Evolutionary conservation across 2,329 filamentous ascomycete species (phyloP).

Genomic region (Xylariaceae sp.): DNA sequence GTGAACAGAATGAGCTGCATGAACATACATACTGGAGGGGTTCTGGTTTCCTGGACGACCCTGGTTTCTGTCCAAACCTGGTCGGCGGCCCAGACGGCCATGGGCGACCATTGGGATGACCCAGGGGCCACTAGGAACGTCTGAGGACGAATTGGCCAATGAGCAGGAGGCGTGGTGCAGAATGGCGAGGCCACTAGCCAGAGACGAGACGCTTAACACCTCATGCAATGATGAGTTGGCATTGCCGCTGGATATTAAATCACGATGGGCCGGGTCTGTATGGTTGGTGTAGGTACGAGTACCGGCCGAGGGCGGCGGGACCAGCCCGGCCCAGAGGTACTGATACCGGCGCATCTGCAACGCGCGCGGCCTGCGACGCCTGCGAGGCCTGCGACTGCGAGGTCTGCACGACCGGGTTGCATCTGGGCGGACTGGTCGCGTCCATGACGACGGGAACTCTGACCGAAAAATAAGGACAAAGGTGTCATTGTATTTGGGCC

Average conservation of each 20-base stretch:
- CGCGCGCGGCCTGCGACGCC: constrained; percentile 19
- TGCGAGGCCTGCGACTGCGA: background rate
- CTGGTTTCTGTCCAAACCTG: constrained; percentile 23
- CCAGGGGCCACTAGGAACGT: constrained; percentile 32
- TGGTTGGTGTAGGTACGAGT: constrained; percentile 27
- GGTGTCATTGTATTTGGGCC: constrained; percentile 21
- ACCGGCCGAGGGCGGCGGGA: constrained; percentile 23
- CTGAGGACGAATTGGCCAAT: constrained; percentile 28
- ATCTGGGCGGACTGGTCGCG: constrained; percentile 27
- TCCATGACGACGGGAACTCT: constrained; percentile 28
- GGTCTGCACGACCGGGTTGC: constrained; percentile 27
- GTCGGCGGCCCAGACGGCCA: constrained; percentile 26
- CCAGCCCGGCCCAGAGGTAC: constrained; percentile 25
- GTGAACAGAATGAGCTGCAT: constrained; percentile 44
- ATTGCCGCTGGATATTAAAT: constrained; percentile 57
- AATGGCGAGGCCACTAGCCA: constrained; percentile 39
- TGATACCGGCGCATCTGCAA: constrained; percentile 25
- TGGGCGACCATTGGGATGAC: constrained; percentile 29
- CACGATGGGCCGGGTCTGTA: constrained; percentile 40
- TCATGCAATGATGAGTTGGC: constrained; percentile 77
- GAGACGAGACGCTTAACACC: constrained; percentile 41
- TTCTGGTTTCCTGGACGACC: constrained; percentile 14
- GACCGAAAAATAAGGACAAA: constrained; percentile 23
- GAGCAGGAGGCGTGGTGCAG: constrained; percentile 21
- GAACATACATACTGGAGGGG: constrained; percentile 35